A percentile compares a stretch with the other conserved stretches of the same genome.
Evolutionary conservation across 768 basidiomycete genomes (phyloP).

Genomic region (Kwoniella sp.): DNA sequence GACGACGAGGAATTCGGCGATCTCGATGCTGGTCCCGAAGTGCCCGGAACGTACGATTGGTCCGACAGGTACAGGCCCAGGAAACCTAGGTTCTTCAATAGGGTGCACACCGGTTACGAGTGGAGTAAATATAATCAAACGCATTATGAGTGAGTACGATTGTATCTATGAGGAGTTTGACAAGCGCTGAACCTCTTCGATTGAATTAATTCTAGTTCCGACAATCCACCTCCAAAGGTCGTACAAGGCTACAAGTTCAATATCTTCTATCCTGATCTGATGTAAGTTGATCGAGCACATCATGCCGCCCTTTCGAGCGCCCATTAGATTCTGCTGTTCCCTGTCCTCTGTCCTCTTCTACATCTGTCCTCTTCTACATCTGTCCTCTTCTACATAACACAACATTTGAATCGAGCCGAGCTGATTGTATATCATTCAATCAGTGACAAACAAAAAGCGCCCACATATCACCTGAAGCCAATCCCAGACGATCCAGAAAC

Average conservation of each 20-base stretch:
- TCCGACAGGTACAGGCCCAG: constrained; percentile 97
- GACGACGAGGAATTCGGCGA: constrained; percentile 62
- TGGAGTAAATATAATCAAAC: constrained; percentile 99
- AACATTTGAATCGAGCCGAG: no score
- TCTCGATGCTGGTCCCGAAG: constrained; percentile 76
- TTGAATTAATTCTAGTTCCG: constrained; percentile 58
- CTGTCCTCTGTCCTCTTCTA: neutral
- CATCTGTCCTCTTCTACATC: no score
- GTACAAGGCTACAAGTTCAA: constrained; percentile 99
- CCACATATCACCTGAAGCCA: constrained; percentile 92
- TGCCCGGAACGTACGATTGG: constrained; percentile 90
- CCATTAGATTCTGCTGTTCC: neutral
- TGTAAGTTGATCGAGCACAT: constrained; percentile 55
- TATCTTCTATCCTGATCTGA: constrained; percentile 98
- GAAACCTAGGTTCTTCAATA: constrained; percentile 97
- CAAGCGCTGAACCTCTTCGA: neutral
- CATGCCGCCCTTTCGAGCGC: neutral
- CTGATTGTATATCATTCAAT: constrained; percentile 69
- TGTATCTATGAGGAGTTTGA: no score
- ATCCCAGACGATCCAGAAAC: constrained; percentile 95
- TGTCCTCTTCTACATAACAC: no score
- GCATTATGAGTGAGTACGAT: constrained; percentile 89
- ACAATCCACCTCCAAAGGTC: constrained; percentile 98
- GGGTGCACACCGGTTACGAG: constrained; percentile 98
- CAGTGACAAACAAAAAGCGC: constrained; percentile 96